Conservation (phyloP, 1,284 basidiomycete species). For the Fomitopsis palustris region DNA sequence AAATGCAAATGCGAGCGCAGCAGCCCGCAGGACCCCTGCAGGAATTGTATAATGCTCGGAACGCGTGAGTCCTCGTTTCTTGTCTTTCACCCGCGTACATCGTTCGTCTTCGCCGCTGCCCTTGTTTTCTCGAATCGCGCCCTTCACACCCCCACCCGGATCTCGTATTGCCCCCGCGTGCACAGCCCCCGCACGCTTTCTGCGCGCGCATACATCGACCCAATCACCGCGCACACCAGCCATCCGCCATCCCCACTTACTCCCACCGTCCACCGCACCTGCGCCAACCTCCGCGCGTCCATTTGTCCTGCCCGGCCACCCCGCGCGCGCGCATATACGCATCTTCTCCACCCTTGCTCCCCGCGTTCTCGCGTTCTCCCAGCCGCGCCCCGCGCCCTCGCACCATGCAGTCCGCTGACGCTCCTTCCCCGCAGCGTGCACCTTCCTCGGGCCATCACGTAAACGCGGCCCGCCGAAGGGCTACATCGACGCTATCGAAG, state of each 20-base stretch:
- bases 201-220: too few relatives aligned
- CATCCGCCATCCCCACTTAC: not conserved
- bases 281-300: too few relatives aligned
- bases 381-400: not conserved
- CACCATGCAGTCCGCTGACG: not conserved
- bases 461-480: conserved; percentile 86
- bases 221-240: too few relatives aligned
- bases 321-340: too few relatives aligned
- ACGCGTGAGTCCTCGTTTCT: conserved; percentile 47
- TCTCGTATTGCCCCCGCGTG: too few relatives aligned
- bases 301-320: not conserved
- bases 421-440: conserved; percentile 51
- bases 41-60: conserved; percentile 68
- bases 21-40: conserved; percentile 54
- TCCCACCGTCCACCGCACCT: not conserved
- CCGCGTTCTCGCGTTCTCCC: not conserved
- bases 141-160: too few relatives aligned
- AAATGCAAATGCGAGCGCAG: conserved; percentile 76
- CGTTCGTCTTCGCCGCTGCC: not conserved
- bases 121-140: not conserved
- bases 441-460: conserved; percentile 77
- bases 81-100: not conserved
- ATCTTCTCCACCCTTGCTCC: not conserved
- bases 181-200: too few relatives aligned
- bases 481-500: conserved; percentile 89